These are phyloP conservation scores for Exophiala calicioides DNA, from an alignment of 2,329 filamentous ascomycete species.

Conservation along the genomic window DNA sequence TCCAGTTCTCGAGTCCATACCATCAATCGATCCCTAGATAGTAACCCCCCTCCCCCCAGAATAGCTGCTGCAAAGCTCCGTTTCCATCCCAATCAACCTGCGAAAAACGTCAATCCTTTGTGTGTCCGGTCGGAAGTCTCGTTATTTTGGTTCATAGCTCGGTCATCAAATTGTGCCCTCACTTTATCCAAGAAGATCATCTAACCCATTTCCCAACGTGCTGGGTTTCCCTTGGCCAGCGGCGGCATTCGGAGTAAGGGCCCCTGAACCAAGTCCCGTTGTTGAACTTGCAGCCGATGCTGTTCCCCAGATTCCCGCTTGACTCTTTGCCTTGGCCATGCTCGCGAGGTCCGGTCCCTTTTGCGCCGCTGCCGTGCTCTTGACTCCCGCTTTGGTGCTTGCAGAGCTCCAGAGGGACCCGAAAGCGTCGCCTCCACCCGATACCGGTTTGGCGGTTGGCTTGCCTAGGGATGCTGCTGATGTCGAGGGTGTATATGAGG, in stretches of 20 bases:
- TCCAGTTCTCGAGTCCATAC: too few species aligned
- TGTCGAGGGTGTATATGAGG: slow-evolving; percentile 41
- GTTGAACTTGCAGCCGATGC: slow-evolving; percentile 55
- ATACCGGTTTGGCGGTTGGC: slow-evolving; percentile 45
- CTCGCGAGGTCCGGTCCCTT: slow-evolving; percentile 82
- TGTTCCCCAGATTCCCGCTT: slow-evolving; percentile 88
- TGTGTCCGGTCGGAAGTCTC: slow-evolving; percentile 3
- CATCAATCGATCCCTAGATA: too few species aligned
- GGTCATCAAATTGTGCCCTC: neutral
- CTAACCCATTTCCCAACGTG: slow-evolving; percentile 40
- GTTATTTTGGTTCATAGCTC: neutral
- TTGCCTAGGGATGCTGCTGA: slow-evolving; percentile 49
- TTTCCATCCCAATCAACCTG: too few species aligned
- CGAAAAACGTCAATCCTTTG: too few species aligned
- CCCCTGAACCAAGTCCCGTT: slow-evolving; percentile 48
- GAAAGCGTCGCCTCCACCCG: slow-evolving; percentile 78
- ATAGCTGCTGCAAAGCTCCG: too few species aligned
- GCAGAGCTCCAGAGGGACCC: slow-evolving; percentile 75
- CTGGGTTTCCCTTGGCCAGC: slow-evolving; percentile 37
- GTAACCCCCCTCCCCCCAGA: too few species aligned
- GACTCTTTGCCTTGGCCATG: slow-evolving; percentile 97
- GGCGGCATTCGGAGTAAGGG: slow-evolving; percentile 41
- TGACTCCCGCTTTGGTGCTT: slow-evolving; percentile 70
- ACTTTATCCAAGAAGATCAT: slow-evolving; percentile 50
- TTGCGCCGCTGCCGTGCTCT: slow-evolving; percentile 64